phyloP scores from a whole-genome alignment of 2,329 filamentous ascomycete genomes.

The Herpomyces periplanetae region DNA sequence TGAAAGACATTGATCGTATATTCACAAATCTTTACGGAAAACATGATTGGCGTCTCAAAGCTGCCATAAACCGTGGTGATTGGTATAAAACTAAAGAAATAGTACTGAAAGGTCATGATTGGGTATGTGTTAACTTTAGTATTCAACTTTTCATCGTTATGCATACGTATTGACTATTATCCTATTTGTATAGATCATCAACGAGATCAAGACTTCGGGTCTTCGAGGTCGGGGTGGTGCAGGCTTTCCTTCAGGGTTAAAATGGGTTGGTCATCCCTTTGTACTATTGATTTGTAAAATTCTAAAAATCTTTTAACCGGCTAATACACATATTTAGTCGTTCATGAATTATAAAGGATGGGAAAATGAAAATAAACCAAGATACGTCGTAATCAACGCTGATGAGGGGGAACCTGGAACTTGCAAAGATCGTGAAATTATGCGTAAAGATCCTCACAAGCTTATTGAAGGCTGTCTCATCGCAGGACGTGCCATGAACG shows the following conservation, averaged over 20 bases:
- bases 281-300: constrained; percentile 1
- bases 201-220: constrained; percentile 82
- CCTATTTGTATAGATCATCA: constrained; percentile 25
- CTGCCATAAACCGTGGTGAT: constrained; percentile 85
- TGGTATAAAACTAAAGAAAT: constrained; percentile 99
- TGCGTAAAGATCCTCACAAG: constrained; percentile 99
- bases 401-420: constrained; percentile 96
- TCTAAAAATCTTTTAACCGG: constrained; percentile 1
- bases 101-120: constrained; percentile 77
- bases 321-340: constrained; percentile 16
- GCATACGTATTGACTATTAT: constrained; percentile 2
- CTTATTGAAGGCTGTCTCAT: constrained; percentile 87
- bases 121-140: constrained; percentile 15
- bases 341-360: constrained; percentile 99
- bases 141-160: constrained; percentile 1
- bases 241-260: constrained; percentile 86
- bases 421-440: constrained; percentile 97
- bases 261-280: constrained; percentile 35
- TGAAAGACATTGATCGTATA: constrained; percentile 88
- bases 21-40: constrained; percentile 95
- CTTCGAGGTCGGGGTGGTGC: constrained; percentile 81
- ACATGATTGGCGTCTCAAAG: constrained; percentile 60
- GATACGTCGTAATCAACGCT: constrained; percentile 89
- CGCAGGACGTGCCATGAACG: constrained; percentile 91
- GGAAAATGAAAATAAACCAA: constrained; percentile 85